Base-by-base conservation (phyloP, 345 rosid species). In the Sonneratia alba region DNA sequence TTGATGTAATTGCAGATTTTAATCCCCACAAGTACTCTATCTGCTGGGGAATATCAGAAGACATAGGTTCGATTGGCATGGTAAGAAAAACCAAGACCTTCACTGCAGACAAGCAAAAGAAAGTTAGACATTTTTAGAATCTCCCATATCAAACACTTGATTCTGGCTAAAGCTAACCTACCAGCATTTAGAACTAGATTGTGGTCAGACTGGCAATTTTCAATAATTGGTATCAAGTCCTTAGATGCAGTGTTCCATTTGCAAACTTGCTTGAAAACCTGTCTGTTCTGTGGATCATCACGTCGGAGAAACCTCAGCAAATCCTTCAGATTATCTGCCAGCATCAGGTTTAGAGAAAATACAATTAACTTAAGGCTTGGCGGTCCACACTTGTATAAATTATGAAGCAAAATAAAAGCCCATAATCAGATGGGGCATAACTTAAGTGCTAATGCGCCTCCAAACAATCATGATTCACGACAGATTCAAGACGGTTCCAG, bases 71-170 rank as follows among this genome's bases (percentile, higher is more conserved):
- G 55, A 95, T 55, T 10, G 97, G 94, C 96, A 89, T 89, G 1
- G 96, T 87, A 49, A 91, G 89, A 79, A 91, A 93, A 81, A 91
- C 98, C 83, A 93, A 75, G 42, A 88, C 94, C 84, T 93, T 91
- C 74, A 93, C 97, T 93, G 88, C 73, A 77, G 57, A 55, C n/a
- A 75, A 10, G 27, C 21, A 72, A 47, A 15, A 1, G 36, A 61
- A 4, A 37, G 70, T 74, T 64, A 74, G 56, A 32, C 66, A 19
- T 15, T 38, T 67, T 21, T 12, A 3, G 43, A 19, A 45, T 11
- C 43, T 7, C 32, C 19, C 32, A 6, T 8, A 34, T 9, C 53
- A 21, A n/a, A 19, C 53, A 24, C 70, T 67, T 4, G 19, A 19
- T 2, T 68, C n/a, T 36, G 6, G 19, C 36, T 22, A 18, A 12